Percentiles rank a stretch among this genome's conserved stretches.
Evolutionary conservation across 1,284 basidiomycete genomes (phyloP).

Genomic region (Mycena citricolor): DNA sequence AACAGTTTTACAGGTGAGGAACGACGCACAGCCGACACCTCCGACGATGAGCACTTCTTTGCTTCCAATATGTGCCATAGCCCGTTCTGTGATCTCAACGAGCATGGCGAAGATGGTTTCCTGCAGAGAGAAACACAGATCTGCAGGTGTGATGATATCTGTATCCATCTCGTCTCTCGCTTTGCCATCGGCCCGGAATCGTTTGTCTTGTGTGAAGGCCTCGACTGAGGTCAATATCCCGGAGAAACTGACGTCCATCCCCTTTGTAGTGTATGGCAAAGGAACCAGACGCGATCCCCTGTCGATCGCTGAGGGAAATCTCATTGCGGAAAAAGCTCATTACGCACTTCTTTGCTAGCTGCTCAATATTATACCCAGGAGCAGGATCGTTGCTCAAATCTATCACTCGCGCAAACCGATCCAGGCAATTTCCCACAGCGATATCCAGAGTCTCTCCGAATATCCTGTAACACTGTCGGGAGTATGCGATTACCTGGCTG

Average conservation of each 20-base stretch:
- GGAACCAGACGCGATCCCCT: slow-evolving; percentile 76
- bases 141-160: slow-evolving; percentile 87
- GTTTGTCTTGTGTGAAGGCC: slow-evolving; percentile 81
- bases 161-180: slow-evolving; percentile 43
- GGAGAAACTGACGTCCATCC: slow-evolving; percentile 97
- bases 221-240: slow-evolving; percentile 91
- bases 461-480: slow-evolving; percentile 94
- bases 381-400: slow-evolving; percentile 94
- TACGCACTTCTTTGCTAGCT: slow-evolving; percentile 87
- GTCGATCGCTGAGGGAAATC: slow-evolving; percentile 4
- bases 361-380: slow-evolving; percentile 99
- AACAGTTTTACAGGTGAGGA: background rate
- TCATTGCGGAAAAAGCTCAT: slow-evolving; percentile 8
- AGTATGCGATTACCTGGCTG: slow-evolving; percentile 99
- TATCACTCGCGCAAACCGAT: slow-evolving; percentile 96
- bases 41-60: slow-evolving; percentile 97
- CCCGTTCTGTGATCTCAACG: slow-evolving; percentile 98
- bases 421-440: slow-evolving; percentile 97
- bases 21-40: slow-evolving; percentile 90
- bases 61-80: slow-evolving; percentile 98
- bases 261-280: slow-evolving; percentile 96
- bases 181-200: slow-evolving; percentile 52
- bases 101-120: slow-evolving; percentile 99
- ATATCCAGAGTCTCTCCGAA: slow-evolving; percentile 99
- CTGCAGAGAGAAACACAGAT: slow-evolving; percentile 96